phyloP scores from a whole-genome alignment of 2,329 filamentous ascomycete genomes.

The Scedosporium minutisporum region DNA sequence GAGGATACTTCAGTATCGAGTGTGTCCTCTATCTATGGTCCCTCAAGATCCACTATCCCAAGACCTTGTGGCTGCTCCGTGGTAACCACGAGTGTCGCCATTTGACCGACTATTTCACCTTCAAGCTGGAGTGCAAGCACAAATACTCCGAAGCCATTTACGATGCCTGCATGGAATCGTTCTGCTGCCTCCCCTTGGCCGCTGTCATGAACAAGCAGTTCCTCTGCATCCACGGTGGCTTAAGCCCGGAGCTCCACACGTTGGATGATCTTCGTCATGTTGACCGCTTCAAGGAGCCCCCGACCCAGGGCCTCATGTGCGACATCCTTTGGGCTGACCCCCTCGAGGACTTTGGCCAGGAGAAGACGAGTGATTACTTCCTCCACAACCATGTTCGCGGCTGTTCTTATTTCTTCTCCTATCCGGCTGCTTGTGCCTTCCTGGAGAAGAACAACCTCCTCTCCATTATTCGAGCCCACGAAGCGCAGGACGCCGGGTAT shows the following conservation, averaged over 20 bases:
- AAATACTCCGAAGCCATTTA: conserved; percentile 97
- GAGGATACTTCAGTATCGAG: conserved; percentile 98
- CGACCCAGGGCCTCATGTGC: conserved; percentile 96
- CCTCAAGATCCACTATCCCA: conserved; percentile 97
- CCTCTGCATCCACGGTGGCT: conserved; percentile 90
- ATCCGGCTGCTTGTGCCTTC: conserved; percentile 92
- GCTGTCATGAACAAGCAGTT: conserved; percentile 99
- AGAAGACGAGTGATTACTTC: conserved; percentile 97
- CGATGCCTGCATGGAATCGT: conserved; percentile 97
- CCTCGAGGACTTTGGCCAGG: conserved; percentile 94
- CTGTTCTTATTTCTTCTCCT: conserved; percentile 99
- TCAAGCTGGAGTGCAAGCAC: conserved; percentile 99
- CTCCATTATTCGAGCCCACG: conserved; percentile 93
- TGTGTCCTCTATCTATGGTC: conserved; percentile 97
- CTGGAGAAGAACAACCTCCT: conserved; percentile 98
- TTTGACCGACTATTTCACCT: conserved; percentile 99
- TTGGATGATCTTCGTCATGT: conserved; percentile 92
- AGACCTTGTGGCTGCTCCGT: conserved; percentile 91
- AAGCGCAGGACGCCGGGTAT: conserved; percentile 96
- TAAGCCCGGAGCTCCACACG: conserved; percentile 92
- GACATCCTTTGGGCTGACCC: conserved; percentile 99
- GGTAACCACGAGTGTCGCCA: conserved; percentile 98
- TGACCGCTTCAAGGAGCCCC: conserved; percentile 94
- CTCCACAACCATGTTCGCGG: conserved; percentile 97
- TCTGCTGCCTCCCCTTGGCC: conserved; percentile 85